A percentile compares a stretch with the other conserved stretches of the same genome.
phyloP scores from a whole-genome alignment of 2,329 filamentous ascomycete species.

The Scedosporium boydii region DNA sequence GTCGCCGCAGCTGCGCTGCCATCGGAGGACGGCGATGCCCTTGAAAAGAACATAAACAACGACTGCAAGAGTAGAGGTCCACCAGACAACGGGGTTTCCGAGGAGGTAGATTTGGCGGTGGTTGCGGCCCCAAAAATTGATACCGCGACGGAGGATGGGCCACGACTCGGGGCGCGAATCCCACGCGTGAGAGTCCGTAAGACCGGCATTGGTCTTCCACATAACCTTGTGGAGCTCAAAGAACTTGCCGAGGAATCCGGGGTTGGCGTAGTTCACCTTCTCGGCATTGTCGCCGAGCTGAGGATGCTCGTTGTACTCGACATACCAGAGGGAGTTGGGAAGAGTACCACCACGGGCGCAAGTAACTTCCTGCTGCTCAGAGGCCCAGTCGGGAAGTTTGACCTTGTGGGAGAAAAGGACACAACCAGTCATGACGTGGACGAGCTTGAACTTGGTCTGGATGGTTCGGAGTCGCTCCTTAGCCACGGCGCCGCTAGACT shows the following conservation, averaged over 20 bases:
- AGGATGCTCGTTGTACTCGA: conserved; percentile 85
- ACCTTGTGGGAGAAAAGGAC: conserved; percentile 97
- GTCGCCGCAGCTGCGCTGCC: conserved; percentile 88
- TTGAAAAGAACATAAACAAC: conserved; percentile 75
- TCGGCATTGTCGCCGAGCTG: conserved; percentile 65
- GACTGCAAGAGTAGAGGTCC: conserved; percentile 72
- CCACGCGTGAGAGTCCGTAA: conserved; percentile 96
- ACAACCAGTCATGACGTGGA: conserved; percentile 95
- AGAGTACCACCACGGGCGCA: conserved; percentile 85
- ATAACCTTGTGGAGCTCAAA: conserved; percentile 96
- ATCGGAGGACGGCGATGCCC: conserved; percentile 75
- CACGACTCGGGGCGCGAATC: conserved; percentile 90
- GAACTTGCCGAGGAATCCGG: conserved; percentile 96
- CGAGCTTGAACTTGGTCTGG: conserved; percentile 89
- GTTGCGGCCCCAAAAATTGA: conserved; percentile 98
- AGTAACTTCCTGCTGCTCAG: conserved; percentile 97
- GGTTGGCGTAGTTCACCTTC: conserved; percentile 91
- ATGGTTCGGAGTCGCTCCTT: conserved; percentile 87
- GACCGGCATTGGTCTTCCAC: conserved; percentile 96
- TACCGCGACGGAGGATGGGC: conserved; percentile 85
- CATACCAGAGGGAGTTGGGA: conserved; percentile 95
- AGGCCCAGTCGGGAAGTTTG: conserved; percentile 96
- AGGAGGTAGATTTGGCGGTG: conserved; percentile 94
- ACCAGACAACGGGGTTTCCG: conserved; percentile 94
- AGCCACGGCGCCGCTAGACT: conserved; percentile 69